Percentiles rank a stretch among this genome's conserved stretches.
Conservation (phyloP, 441 rosid genomes). For the Raphanus hybrid region DNA sequence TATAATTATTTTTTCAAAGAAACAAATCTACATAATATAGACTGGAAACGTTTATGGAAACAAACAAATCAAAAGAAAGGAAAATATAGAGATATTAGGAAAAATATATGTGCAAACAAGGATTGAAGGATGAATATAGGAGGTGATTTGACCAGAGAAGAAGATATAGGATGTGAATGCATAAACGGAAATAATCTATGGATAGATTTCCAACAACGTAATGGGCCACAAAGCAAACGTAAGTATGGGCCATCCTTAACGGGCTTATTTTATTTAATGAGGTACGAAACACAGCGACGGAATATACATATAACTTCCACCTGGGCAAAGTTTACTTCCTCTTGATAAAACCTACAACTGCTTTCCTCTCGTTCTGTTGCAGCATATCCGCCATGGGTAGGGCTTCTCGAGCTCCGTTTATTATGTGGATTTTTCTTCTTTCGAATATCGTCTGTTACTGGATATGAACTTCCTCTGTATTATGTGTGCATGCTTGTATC, state of each 20-base stretch:
- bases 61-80: neutral
- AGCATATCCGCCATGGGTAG: neutral
- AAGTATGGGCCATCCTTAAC: neutral
- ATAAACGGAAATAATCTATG: too few species aligned
- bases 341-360: neutral
- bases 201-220: too few species aligned
- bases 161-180: too few species aligned
- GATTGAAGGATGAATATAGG: too few species aligned
- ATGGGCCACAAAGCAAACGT: neutral
- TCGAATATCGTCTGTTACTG: too few species aligned
- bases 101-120: neutral
- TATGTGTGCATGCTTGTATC: too few species aligned
- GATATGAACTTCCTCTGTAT: neutral
- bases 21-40: neutral
- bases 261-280: neutral
- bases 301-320: neutral
- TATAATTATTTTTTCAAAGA: too few species aligned
- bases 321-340: neutral
- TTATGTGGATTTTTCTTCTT: too few species aligned
- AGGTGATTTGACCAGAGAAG: too few species aligned
- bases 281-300: neutral
- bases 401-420: too few species aligned
- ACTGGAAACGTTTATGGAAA: neutral
- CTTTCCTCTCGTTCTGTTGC: neutral
- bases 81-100: too few species aligned